These are phyloP conservation scores for Nakazawaea holstii DNA, from an alignment of 805 yeast species.

Conservation along the genomic window DNA sequence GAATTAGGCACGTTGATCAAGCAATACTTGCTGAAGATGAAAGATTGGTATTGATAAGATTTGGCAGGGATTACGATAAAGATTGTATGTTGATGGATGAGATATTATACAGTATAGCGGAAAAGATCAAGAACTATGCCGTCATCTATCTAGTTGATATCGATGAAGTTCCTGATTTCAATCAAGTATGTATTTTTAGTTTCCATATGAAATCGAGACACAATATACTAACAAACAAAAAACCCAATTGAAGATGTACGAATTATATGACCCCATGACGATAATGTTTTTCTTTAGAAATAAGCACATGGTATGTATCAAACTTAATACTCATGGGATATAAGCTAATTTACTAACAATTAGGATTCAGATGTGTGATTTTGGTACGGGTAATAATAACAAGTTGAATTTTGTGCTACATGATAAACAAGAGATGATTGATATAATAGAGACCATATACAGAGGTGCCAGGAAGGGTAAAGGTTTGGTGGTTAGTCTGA, in stretches of 20 bases:
- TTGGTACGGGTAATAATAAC: constrained; percentile 97
- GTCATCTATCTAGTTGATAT: constrained; percentile 85
- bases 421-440: constrained; percentile 86
- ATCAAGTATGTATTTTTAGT: constrained; percentile 33
- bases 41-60: constrained; percentile 79
- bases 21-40: constrained; percentile 91
- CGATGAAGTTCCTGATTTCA: constrained; percentile 86
- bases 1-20: constrained; percentile 83
- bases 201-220: too few species aligned
- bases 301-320: constrained; percentile 62
- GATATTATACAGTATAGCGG: constrained; percentile 70
- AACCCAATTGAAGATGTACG: constrained; percentile 55
- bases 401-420: constrained; percentile 77
- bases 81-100: constrained; percentile 93
- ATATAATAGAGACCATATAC: constrained; percentile 82
- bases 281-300: constrained; percentile 91
- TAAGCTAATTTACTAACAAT: too few species aligned
- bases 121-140: constrained; percentile 82
- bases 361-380: constrained; percentile 67
- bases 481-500: constrained; percentile 85
- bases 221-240: not conserved
- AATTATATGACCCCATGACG: constrained; percentile 83
- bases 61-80: constrained; percentile 73
- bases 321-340: too few species aligned
- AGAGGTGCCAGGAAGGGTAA: constrained; percentile 91